Evolutionary conservation across 495 filamentous ascomycete genomes (phyloP).

Genomic region (Chaetomium fimeti): DNA sequence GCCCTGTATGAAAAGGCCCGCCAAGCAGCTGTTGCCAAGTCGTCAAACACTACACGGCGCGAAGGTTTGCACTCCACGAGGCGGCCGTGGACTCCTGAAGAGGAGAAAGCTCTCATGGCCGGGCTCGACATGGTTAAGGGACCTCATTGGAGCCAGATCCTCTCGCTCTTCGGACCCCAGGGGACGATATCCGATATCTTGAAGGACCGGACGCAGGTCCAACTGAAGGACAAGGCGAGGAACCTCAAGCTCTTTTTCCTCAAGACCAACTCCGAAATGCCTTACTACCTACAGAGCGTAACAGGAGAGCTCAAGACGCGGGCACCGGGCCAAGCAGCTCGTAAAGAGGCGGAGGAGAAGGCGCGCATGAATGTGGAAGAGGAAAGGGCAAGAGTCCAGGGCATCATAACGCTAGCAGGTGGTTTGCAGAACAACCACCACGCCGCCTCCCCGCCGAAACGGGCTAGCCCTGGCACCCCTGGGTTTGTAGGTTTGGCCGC

Average conservation of each 20-base stretch:
- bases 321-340: constrained; percentile 77
- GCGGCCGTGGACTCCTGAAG: constrained; percentile 83
- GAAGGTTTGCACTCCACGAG: constrained; percentile 80
- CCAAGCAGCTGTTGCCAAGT: constrained; percentile 75
- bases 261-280: constrained; percentile 90
- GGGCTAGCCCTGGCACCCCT: constrained; percentile 20
- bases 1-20: constrained; percentile 80
- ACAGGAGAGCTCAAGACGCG: constrained; percentile 92
- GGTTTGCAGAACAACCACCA: constrained; percentile 44
- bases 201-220: constrained; percentile 91
- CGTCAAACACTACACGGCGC: constrained; percentile 68
- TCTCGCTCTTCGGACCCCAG: constrained; percentile 80
- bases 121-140: constrained; percentile 89
- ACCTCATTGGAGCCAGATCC: constrained; percentile 93
- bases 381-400: constrained; percentile 69
- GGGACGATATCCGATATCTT: constrained; percentile 81
- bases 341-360: constrained; percentile 74
- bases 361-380: constrained; percentile 65
- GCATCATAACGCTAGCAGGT: constrained; percentile 55
- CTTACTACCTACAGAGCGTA: constrained; percentile 84
- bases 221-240: constrained; percentile 92
- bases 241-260: constrained; percentile 95
- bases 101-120: constrained; percentile 90
- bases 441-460: constrained; percentile 19
- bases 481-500: constrained; percentile 9